Conservation (phyloP, 1,139 yeast genomes). For the Pichia sp. region DNA sequence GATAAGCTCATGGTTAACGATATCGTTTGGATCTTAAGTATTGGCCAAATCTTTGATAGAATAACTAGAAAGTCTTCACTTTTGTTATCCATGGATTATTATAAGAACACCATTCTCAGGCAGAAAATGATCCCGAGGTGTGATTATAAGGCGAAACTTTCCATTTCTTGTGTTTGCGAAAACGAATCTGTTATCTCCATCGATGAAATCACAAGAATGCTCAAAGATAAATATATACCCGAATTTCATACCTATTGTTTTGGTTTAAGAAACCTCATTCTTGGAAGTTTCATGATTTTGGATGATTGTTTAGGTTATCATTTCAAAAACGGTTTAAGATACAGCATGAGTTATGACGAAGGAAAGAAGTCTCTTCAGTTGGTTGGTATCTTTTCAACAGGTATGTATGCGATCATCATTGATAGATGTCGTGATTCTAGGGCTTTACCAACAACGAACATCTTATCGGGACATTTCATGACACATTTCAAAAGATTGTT, state of each 20-base stretch:
- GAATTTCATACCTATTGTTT: conserved; percentile 3
- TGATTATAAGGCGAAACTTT: conserved; percentile 5
- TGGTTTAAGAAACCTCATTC: neutral
- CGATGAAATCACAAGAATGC: conserved; percentile 8
- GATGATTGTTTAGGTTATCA: conserved; percentile 15
- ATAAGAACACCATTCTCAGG: conserved; percentile 11
- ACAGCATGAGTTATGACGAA: conserved; percentile 8
- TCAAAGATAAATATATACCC: conserved; percentile 10
- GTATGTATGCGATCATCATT: conserved; percentile 17
- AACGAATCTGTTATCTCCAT: conserved; percentile 8
- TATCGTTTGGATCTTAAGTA: neutral
- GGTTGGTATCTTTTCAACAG: conserved; percentile 18
- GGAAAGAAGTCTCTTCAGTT: conserved; percentile 12
- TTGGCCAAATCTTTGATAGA: conserved; percentile 8
- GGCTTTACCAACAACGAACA: too few species aligned
- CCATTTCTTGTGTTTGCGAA: conserved; percentile 10
- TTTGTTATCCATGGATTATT: conserved; percentile 9
- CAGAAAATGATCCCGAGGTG: conserved; percentile 9
- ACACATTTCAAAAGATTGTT: too few species aligned
- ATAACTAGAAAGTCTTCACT: conserved; percentile 8
- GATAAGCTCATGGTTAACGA: conserved; percentile 2
- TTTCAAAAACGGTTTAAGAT: conserved; percentile 15
- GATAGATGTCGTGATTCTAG: conserved; percentile 2
- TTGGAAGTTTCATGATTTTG: conserved; percentile 10
- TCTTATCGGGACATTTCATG: too few species aligned